Base-by-base conservation (phyloP, 768 basidiomycete species). In the Tricholoma bakamatsutake region DNA sequence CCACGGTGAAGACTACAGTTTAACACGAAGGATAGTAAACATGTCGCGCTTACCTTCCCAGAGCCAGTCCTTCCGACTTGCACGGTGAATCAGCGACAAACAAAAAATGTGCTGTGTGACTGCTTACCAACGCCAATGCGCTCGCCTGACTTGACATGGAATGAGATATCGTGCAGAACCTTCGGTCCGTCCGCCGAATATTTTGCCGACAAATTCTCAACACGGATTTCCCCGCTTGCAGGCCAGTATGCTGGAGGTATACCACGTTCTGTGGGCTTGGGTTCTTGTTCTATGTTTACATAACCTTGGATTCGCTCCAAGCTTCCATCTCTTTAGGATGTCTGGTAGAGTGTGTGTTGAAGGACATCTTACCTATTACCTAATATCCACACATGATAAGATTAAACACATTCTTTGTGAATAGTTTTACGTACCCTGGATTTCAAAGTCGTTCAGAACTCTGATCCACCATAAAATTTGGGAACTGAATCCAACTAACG, bases 231-330 rank as follows among this genome's bases (percentile, higher is more conserved):
- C 10, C 85, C 85, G 13, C 78, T 80, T 9, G 79, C 71, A 0
- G 85, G 85, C 85, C 86, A 88, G 56, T 82, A 76, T 0, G 85
- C 84, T 2, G 86, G 84, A 3, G 85, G 85, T 35, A 70, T 67
- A 40, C 79, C 77, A 9, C 63, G 55, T n/a, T 66, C 55, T 0
- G 71, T 71, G 2, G 74, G 55, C 54, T 70, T 66, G 4, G 75
- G 74, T 63, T 87, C 84, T 50, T 82, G 80, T 35, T 85, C 83
- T 54, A 84, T 82, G 33, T 71, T 62, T n/a, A 85, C 64, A 62
- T 82, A 87, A 1, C 67, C 85, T 53, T 87, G 79, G 1, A 93
- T 84, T 56, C 92, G 85, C 64, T 94, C 91, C 28, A 77, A 63
- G 59, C 78, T 77, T 39, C n/a, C 18, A 3, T 43, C 13, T 42